Percentiles rank a stretch among this genome's conserved stretches.
Evolutionary conservation across 2,329 filamentous ascomycete species (phyloP).

Genomic region (Massarina eburnea): DNA sequence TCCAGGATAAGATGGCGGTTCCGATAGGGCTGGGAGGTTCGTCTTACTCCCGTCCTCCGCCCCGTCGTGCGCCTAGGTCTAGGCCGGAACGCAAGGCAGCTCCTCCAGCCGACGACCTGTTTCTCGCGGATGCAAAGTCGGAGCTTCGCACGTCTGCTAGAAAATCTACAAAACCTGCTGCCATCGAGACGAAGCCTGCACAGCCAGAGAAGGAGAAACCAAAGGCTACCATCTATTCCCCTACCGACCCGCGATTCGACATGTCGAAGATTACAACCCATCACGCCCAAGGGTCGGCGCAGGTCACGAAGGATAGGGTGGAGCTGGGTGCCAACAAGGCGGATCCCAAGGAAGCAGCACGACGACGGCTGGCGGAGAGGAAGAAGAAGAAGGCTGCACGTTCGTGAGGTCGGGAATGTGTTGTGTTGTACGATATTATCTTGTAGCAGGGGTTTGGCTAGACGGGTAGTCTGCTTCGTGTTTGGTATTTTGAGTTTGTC

Average conservation of each 20-base stretch:
- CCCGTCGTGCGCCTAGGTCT: constrained; percentile 20
- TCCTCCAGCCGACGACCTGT: neutral
- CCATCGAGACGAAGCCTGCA: constrained; percentile 1
- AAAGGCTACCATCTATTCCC: constrained; percentile 6
- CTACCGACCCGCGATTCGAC: constrained; percentile 23
- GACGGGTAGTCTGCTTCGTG: no score
- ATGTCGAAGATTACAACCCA: constrained; percentile 24
- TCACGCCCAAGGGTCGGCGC: constrained; percentile 24
- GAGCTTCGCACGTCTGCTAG: constrained; percentile 4
- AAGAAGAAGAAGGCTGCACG: constrained; percentile 22
- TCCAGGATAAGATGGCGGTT: constrained; percentile 36
- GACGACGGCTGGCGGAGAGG: constrained; percentile 25
- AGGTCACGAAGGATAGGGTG: constrained; percentile 20
- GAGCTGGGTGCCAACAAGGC: constrained; percentile 9
- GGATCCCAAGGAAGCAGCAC: constrained; percentile 32
- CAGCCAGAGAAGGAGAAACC: neutral
- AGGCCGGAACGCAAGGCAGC: neutral
- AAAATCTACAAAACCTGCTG: constrained; percentile 7
- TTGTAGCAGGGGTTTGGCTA: neutral
- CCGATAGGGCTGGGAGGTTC: constrained; percentile 30
- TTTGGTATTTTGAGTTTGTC: neutral
- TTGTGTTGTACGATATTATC: neutral
- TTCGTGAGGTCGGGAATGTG: neutral
- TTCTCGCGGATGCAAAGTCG: constrained; percentile 1
- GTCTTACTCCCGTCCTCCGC: constrained; percentile 26